phyloP scores from a whole-genome alignment of 2,329 filamentous ascomycete genomes.

The Clonostachys sp. region DNA sequence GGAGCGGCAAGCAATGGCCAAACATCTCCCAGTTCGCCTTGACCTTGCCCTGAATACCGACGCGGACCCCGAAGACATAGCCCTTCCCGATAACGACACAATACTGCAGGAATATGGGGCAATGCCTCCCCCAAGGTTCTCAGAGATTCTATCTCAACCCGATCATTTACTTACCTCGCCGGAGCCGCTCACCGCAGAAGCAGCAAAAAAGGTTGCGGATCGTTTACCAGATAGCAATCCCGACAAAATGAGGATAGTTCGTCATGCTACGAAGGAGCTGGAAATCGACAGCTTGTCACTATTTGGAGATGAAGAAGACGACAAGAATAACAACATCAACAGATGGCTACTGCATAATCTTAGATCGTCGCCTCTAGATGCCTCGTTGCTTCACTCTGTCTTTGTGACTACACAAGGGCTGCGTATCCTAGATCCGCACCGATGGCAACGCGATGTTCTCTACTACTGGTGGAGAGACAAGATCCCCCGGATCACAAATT shows the following conservation, averaged over 20 bases:
- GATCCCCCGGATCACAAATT: constrained; percentile 1
- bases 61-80: constrained; percentile 32
- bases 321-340: constrained; percentile 39
- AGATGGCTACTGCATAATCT: constrained; percentile 49
- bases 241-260: constrained; percentile 23
- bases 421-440: constrained; percentile 22
- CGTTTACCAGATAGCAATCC: constrained; percentile 28
- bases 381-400: constrained; percentile 30
- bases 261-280: constrained; percentile 41
- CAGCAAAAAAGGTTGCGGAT: constrained; percentile 31
- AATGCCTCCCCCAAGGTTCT: constrained; percentile 34
- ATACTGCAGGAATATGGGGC: constrained; percentile 13
- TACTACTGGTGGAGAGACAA: constrained; percentile 28
- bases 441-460: constrained; percentile 30
- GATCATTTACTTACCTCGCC: constrained; percentile 31
- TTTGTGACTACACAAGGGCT: constrained; percentile 18
- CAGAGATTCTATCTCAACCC: constrained; percentile 42
- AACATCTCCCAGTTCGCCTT: constrained; percentile 30
- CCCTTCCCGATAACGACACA: constrained; percentile 22
- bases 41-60: constrained; percentile 31
- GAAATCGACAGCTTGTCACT: constrained; percentile 35
- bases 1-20: constrained; percentile 33
- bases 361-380: constrained; percentile 38
- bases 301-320: constrained; percentile 17
- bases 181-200: constrained; percentile 31